These are phyloP conservation scores for Spergularia marina DNA, from an alignment of 148 eudicot genomes.

Conservation along the genomic window DNA sequence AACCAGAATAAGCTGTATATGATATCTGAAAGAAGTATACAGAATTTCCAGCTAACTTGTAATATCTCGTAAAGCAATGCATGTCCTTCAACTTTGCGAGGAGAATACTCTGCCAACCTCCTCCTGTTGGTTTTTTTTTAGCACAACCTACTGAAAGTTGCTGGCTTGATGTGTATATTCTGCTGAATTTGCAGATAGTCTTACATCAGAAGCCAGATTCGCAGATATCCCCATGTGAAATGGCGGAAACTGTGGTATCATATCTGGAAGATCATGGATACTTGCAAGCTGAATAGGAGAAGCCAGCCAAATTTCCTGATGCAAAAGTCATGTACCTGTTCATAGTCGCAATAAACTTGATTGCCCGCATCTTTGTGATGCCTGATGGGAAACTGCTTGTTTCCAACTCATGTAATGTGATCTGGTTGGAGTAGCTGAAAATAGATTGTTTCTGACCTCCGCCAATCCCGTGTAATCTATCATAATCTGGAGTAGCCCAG, in stretches of 20 bases:
- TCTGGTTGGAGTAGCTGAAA: not conserved
- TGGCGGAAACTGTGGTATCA: conserved; percentile 65
- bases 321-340: conserved; percentile 1
- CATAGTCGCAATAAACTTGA: conserved; percentile 9
- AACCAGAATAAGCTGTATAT: not conserved
- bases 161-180: not conserved
- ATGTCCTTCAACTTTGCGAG: too few species aligned
- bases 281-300: conserved; percentile 27
- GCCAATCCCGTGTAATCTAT: not conserved
- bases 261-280: conserved; percentile 79
- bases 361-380: conserved; percentile 8
- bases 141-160: not conserved
- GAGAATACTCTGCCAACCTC: not conserved
- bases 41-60: too few species aligned
- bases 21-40: not conserved
- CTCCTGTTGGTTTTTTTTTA: not conserved
- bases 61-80: too few species aligned
- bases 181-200: conserved; percentile 53
- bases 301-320: not conserved
- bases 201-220: conserved; percentile 50
- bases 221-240: conserved; percentile 59
- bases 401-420: conserved; percentile 14
- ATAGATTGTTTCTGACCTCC: not conserved
- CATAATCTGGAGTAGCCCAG: not conserved
- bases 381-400: conserved; percentile 20